These are phyloP conservation scores for Spinellus fusiger DNA, from an alignment of 192 early-diverging fungal genomes.

Conservation along the genomic window DNA sequence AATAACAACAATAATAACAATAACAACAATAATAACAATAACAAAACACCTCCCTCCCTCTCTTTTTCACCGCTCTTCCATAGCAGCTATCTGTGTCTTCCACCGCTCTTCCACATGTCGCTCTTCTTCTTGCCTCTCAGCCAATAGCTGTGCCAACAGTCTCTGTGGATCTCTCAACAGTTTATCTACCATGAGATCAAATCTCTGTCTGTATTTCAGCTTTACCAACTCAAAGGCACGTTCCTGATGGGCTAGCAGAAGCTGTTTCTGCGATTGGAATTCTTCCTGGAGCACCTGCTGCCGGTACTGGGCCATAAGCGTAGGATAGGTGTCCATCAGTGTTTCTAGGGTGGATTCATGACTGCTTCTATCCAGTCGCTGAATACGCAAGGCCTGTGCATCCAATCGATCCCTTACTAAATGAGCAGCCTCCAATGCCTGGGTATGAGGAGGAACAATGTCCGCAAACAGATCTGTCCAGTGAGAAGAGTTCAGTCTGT, in stretches of 20 bases:
- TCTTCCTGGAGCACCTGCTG: neutral
- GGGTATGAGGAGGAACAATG: neutral
- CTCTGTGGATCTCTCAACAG: neutral
- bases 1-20: too few relatives aligned
- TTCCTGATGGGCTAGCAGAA: conserved; percentile 1
- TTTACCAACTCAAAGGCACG: neutral
- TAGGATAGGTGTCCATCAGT: neutral
- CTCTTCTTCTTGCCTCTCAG: too few relatives aligned
- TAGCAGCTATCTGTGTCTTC: too few relatives aligned
- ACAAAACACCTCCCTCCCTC: too few relatives aligned
- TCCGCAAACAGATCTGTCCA: neutral
- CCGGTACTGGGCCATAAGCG: neutral
- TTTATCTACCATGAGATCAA: neutral
- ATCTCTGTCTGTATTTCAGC: neutral
- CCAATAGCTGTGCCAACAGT: too few relatives aligned
- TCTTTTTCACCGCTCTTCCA: too few relatives aligned
- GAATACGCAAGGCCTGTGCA: conserved; percentile 3
- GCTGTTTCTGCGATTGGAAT: conserved; percentile 1
- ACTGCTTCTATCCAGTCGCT: neutral
- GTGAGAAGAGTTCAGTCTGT: neutral
- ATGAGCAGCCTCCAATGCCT: neutral
- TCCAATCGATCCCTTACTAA: conserved; percentile 1
- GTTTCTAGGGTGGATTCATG: neutral
- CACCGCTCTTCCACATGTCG: too few relatives aligned
- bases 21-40: too few relatives aligned